Base-by-base conservation (phyloP, 192 early-diverging fungal genomes). In the Umbelopsis ramanniana region DNA sequence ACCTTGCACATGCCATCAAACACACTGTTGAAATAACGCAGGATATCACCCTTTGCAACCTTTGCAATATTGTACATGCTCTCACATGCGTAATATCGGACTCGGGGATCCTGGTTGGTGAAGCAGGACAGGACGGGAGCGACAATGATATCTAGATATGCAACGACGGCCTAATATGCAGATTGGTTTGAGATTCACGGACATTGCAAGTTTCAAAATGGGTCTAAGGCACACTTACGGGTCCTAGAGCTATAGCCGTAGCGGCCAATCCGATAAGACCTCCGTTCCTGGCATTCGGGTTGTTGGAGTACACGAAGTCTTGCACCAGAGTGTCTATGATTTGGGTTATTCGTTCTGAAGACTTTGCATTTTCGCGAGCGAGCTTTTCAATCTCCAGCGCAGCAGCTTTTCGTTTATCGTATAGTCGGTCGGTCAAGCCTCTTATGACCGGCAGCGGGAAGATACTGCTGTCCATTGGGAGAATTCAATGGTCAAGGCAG, bases 31-130 rank as follows among this genome's bases (percentile, higher is more conserved):
- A 99, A 99, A 78, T 90, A 97, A 29, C 89, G 79, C 54, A 99
- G 79, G 14, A 97, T 91, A 66, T 93, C 89, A 5, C 92, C 92
- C 45, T 93, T 85, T 26, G 96, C 95, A 4, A 98, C 98, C 67
- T 99, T 99, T 23, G 92, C 91, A 60, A 99, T 96, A 78, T 99
- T 99, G 74, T 99, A 99, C 89, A 98, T 92, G 68, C 89, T 90
- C 81, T 99, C 98, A 72, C 96, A 98, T 2, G 98, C 97, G 89
- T 97, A 99, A 85, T 98, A 99, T 35, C 97, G 87, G 50, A 98
- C 96, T 15, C 93, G 86, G 33, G 90, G 89, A 77, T 99, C 98
- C 67, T 91, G 94, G 76, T 99, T 96, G 6, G 85, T 79, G 69
- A 98, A 93, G 70, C 96, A 98, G 33, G 95, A 86, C 4, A 99